Evolutionary conservation across 495 filamentous ascomycete genomes (phyloP), one percentile per base, ranked within the genome.

Genomic region (Aspergillus avenaceus): DNA sequence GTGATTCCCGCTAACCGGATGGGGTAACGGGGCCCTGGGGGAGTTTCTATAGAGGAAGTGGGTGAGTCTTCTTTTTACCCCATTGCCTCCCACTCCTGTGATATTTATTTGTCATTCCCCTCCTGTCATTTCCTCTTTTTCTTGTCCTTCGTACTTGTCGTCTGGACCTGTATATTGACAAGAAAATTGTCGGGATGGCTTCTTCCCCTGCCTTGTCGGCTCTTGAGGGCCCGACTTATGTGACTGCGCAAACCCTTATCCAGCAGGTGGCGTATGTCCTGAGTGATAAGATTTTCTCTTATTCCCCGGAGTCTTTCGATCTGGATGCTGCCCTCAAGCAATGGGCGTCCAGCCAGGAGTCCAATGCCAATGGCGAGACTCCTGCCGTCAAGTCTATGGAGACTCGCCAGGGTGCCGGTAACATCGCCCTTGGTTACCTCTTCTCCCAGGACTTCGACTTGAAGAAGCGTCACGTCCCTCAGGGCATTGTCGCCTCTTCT

Each of bases 361-460:
- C 77, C 61, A 97, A 97, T 71, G 82, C 83, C 41, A 82, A 88
- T 64, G 92, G 90, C 62, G 86, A 90, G 60, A 67, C 82, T 57
- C 90, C 95, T 29, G 73, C 80, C 4, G 81, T 97, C 38, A 76
- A 88, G 49, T 69, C 87, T 4, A 81, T 97, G 69, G 86, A 98
- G 71, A 93, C 88, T 40, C 80, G 95, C 36, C 79, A 87, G 46
- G 93, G 93, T 55, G 93, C 95, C 37, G 93, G 89, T 37, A 85
- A 87, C 60, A 87, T 97, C 65, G 90, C 95, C 26, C 78, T 98
- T 41, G 93, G 93, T 52, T 98, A 98, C 69, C 86, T 97, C 60
- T 98, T 97, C 75, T 96, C 90, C 27, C 87, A 87, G 62, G 93
- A 98, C 67, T 96, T 92, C 56, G 90, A 95, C 62, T 65, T 93